These are phyloP conservation scores for Citrullus mucosospermus DNA, from an alignment of 306 rosid species.

Conservation along the genomic window DNA sequence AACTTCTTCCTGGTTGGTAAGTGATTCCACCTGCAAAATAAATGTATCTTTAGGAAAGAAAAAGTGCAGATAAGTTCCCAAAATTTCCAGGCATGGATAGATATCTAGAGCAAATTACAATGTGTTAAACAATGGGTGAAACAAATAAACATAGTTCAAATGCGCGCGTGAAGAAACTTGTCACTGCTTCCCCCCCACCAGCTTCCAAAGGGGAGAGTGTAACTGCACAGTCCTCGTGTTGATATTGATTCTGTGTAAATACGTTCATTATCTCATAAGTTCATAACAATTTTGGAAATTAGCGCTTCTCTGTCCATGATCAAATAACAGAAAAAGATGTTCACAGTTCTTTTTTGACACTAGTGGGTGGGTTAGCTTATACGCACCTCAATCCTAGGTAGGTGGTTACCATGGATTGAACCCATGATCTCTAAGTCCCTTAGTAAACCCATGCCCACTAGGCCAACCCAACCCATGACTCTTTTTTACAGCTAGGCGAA, in stretches of 20 bases:
- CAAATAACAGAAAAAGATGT: background rate
- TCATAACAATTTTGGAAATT: background rate
- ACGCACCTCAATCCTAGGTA: too few species aligned
- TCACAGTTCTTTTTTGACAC: background rate
- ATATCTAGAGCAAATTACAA: too few species aligned
- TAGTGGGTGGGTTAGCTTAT: too few species aligned
- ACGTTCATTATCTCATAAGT: background rate
- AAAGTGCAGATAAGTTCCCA: background rate
- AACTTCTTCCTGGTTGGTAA: slow-evolving; percentile 86
- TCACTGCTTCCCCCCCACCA: background rate
- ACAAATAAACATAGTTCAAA: background rate
- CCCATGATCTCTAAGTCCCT: too few species aligned
- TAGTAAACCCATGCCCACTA: too few species aligned
- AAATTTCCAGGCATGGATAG: background rate
- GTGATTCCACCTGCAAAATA: slow-evolving; percentile 53
- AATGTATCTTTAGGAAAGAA: slow-evolving; percentile 9
- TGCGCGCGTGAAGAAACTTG: background rate
- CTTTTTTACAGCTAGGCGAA: too few species aligned
- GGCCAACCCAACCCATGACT: too few species aligned
- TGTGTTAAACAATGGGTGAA: too few species aligned
- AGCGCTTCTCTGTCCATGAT: background rate
- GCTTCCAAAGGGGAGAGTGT: background rate
- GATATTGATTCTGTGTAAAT: background rate
- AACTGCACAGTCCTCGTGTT: background rate
- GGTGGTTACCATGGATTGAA: too few species aligned